Evolutionary conservation across 2,329 filamentous ascomycete genomes (phyloP).

Genomic region (Zymoseptoria tritici): DNA sequence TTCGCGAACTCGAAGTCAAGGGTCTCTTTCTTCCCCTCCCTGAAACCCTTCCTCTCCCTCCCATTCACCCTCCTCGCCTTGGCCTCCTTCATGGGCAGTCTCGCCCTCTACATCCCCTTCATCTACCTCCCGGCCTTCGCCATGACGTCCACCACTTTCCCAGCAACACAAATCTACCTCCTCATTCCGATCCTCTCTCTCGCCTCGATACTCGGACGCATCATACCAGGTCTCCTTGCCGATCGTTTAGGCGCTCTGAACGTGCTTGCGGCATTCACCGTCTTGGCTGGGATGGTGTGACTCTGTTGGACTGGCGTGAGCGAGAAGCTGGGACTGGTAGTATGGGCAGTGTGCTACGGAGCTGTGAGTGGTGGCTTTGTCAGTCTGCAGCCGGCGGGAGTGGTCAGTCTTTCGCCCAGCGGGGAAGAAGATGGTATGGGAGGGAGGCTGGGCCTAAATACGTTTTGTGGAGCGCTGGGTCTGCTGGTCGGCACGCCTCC

Average conservation of each 20-base stretch:
- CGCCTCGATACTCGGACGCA: constrained; percentile 35
- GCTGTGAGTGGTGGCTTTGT: constrained; percentile 40
- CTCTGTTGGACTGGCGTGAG: constrained; percentile 32
- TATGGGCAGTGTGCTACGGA: constrained; percentile 36
- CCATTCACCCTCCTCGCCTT: constrained; percentile 5
- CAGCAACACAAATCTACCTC: neutral
- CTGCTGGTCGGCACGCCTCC: constrained; percentile 24
- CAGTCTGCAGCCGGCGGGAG: constrained; percentile 34
- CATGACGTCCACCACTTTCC: constrained; percentile 8
- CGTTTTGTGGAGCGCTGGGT: constrained; percentile 17
- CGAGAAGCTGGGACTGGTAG: constrained; percentile 29
- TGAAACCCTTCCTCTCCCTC: constrained; percentile 28
- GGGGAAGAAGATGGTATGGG: constrained; percentile 10
- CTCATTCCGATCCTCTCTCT: constrained; percentile 44
- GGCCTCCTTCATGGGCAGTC: constrained; percentile 35
- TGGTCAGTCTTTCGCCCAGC: constrained; percentile 6
- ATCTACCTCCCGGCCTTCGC: constrained; percentile 54
- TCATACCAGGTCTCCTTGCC: constrained; percentile 39
- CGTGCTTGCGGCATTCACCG: constrained; percentile 33
- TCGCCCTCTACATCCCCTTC: constrained; percentile 39
- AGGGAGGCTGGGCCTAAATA: constrained; percentile 20
- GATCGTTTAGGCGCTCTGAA: constrained; percentile 41
- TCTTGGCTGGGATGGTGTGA: constrained; percentile 16
- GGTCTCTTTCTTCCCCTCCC: constrained; percentile 33
- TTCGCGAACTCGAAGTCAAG: constrained; percentile 19